Percentiles rank a stretch among this genome's conserved stretches.
These are phyloP conservation scores for Tetragonia tetragonoides DNA, from an alignment of 148 eudicot species.

Conservation along the genomic window DNA sequence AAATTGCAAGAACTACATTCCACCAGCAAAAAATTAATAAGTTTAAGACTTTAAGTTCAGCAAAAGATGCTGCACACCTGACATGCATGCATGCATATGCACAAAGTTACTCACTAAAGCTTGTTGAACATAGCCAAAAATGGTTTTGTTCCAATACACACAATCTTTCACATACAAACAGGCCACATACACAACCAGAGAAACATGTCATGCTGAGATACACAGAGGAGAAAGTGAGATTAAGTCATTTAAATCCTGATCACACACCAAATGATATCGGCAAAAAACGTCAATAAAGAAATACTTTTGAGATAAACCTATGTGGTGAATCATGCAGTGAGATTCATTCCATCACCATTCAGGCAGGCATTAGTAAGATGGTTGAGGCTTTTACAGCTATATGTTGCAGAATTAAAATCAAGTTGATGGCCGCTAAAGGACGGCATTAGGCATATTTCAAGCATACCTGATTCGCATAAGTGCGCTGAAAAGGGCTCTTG, in stretches of 20 bases:
- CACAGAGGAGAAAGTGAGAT: too few species aligned
- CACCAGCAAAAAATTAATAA: background rate
- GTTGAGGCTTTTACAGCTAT: background rate
- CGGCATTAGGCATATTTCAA: background rate
- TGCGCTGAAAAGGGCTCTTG: constrained; percentile 77
- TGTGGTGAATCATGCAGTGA: background rate
- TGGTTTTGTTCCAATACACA: background rate
- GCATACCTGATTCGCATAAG: constrained; percentile 68
- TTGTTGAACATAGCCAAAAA: background rate
- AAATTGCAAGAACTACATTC: background rate
- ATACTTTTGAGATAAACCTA: background rate
- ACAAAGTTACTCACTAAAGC: background rate
- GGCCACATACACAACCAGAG: background rate
- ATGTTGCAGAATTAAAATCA: background rate
- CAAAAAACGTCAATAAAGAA: too few species aligned
- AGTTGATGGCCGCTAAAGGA: background rate
- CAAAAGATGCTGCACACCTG: background rate
- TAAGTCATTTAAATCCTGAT: too few species aligned
- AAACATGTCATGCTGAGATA: background rate
- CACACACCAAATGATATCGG: too few species aligned
- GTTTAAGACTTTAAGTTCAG: background rate
- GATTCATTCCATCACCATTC: background rate
- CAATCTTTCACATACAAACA: background rate
- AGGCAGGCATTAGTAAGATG: background rate
- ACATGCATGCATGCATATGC: background rate